phyloP scores from a whole-genome alignment of 1,139 yeast species.

The Lodderomyces orthopsilosis region DNA sequence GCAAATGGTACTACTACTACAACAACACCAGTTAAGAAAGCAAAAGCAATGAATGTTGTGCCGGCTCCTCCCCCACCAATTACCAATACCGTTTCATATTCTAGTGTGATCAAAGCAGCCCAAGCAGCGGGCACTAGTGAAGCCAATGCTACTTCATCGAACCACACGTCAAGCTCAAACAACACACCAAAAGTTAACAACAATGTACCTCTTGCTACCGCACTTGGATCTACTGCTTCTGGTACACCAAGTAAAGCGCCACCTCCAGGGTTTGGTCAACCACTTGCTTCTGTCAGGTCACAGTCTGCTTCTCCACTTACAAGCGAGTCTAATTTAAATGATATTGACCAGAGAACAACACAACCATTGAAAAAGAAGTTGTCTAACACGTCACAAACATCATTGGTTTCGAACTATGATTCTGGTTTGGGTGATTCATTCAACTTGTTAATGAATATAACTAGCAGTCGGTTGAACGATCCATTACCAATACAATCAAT shows the following conservation, averaged over 20 bases:
- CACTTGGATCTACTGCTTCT: slow-evolving; percentile 13
- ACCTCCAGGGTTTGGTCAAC: slow-evolving; percentile 25
- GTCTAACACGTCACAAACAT: slow-evolving; percentile 5
- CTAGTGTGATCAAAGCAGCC: slow-evolving; percentile 22
- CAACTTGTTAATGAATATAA: slow-evolving; percentile 28
- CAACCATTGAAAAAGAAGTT: slow-evolving; percentile 7
- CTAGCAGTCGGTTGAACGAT: slow-evolving; percentile 34
- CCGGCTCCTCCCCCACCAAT: slow-evolving; percentile 21
- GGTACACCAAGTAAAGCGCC: slow-evolving; percentile 11
- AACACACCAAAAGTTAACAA: slow-evolving; percentile 6
- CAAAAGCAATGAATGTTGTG: slow-evolving; percentile 12
- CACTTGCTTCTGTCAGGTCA: slow-evolving; percentile 29
- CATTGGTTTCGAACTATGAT: slow-evolving; percentile 14
- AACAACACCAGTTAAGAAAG: slow-evolving; percentile 12
- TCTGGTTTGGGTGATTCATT: slow-evolving; percentile 32
- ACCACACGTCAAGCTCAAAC: background rate
- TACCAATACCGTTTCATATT: slow-evolving; percentile 18
- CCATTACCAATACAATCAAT: slow-evolving; percentile 62
- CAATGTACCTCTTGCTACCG: slow-evolving; percentile 9
- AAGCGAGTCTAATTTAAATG: slow-evolving; percentile 8
- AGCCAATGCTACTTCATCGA: slow-evolving; percentile 2
- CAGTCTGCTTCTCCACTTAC: slow-evolving; percentile 24
- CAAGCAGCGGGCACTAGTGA: slow-evolving; percentile 13
- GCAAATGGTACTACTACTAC: slow-evolving; percentile 5
- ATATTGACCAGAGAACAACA: slow-evolving; percentile 5